A percentile compares a stretch with the other conserved stretches of the same genome.
Evolutionary conservation across 345 rosid genomes (phyloP).

Genomic region (Camelina hispida): DNA sequence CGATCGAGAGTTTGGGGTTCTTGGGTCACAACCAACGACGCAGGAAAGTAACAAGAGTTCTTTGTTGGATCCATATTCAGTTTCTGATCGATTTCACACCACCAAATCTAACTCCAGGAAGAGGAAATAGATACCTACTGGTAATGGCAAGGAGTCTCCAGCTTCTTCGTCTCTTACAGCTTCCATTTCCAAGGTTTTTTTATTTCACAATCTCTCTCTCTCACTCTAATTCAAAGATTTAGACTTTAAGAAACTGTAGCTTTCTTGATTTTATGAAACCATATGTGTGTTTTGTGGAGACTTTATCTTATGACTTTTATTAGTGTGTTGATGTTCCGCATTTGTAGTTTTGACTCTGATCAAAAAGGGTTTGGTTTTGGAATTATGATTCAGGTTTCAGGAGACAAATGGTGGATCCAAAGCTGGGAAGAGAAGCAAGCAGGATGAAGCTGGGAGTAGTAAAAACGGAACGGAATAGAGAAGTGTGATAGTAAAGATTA

Average conservation of each 20-base stretch:
- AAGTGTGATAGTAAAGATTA: constrained; percentile 56
- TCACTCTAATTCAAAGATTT: neutral
- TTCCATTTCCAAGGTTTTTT: constrained; percentile 55
- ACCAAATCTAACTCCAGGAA: constrained; percentile 52
- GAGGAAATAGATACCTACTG: constrained; percentile 55
- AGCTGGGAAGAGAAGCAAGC: constrained; percentile 58
- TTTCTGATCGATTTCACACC: constrained; percentile 39
- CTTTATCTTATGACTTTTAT: neutral
- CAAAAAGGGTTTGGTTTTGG: neutral
- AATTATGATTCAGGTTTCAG: constrained; percentile 49
- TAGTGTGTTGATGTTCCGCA: constrained; percentile 2
- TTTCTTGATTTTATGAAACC: constrained; percentile 2
- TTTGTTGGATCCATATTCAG: constrained; percentile 46
- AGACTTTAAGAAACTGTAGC: constrained; percentile 6
- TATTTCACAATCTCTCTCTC: neutral
- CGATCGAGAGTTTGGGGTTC: constrained; percentile 30
- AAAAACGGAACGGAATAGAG: constrained; percentile 39
- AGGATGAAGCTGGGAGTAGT: constrained; percentile 46
- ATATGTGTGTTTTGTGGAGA: neutral
- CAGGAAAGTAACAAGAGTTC: constrained; percentile 50
- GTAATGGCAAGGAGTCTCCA: constrained; percentile 56
- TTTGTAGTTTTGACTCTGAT: neutral
- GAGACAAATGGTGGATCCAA: constrained; percentile 52
- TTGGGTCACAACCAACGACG: constrained; percentile 47
- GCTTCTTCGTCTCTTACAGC: constrained; percentile 55